These are phyloP conservation scores for Boletellus sp. DNA, from an alignment of 1,284 basidiomycete species.

Conservation along the genomic window DNA sequence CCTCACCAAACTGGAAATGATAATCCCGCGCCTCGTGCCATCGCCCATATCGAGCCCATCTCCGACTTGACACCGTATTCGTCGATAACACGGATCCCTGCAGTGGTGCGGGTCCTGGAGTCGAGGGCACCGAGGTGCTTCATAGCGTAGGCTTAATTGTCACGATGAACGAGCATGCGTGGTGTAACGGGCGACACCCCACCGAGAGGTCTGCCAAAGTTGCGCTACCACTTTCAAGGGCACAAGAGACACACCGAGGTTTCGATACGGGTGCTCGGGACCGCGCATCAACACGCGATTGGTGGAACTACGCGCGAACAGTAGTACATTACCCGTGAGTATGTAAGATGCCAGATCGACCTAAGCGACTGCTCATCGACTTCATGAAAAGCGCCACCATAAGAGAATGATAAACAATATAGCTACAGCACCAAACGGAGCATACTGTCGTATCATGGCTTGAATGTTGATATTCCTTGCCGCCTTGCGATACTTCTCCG, in stretches of 20 bases:
- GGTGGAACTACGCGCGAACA: constrained; percentile 3
- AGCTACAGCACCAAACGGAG: constrained; percentile 79
- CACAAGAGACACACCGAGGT: not conserved
- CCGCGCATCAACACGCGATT: not conserved
- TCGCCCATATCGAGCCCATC: constrained; percentile 34
- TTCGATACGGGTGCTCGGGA: not conserved
- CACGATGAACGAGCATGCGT: too few relatives aligned
- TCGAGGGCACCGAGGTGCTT: too few relatives aligned
- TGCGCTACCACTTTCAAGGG: not conserved
- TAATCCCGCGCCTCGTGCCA: constrained; percentile 30
- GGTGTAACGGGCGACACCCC: too few relatives aligned
- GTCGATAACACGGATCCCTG: too few relatives aligned
- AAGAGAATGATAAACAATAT: constrained; percentile 84
- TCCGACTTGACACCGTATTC: too few relatives aligned
- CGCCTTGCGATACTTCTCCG: constrained; percentile 95
- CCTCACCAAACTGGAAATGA: constrained; percentile 5
- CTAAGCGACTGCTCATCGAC: constrained; percentile 8
- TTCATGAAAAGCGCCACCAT: constrained; percentile 84
- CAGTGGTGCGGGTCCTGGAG: too few relatives aligned
- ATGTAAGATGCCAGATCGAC: constrained; percentile 21
- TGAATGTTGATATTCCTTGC: constrained; percentile 93
- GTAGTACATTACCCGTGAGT: constrained; percentile 27
- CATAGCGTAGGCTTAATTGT: too few relatives aligned
- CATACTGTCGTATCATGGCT: constrained; percentile 93
- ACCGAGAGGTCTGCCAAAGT: too few relatives aligned